Evolutionary conservation across 1,284 basidiomycete species (phyloP).

Genomic region (Fistulinella cinereoalba): DNA sequence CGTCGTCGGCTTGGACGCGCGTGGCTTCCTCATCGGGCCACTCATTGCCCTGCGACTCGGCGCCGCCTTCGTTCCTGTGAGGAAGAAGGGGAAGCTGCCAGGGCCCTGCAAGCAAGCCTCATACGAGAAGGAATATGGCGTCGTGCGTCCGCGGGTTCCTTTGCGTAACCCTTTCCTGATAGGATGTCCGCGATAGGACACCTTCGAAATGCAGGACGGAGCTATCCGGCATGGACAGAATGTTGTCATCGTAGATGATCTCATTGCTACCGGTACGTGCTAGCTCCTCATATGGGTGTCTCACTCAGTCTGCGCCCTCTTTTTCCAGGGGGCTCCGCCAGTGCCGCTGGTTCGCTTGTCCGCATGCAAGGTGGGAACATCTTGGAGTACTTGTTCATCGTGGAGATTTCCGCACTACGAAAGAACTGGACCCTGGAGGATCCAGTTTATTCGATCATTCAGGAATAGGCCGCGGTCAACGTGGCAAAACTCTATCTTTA

Average conservation of each 20-base stretch:
- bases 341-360: slow-evolving; percentile 91
- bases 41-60: slow-evolving; percentile 88
- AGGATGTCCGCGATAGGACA: slow-evolving; percentile 53
- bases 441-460: slow-evolving; percentile 82
- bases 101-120: slow-evolving; percentile 76
- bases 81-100: slow-evolving; percentile 94
- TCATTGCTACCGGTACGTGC: slow-evolving; percentile 87
- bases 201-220: slow-evolving; percentile 92
- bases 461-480: slow-evolving; percentile 51
- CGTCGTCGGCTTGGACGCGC: slow-evolving; percentile 93
- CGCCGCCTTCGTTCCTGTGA: slow-evolving; percentile 94
- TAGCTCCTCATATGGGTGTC: too few relatives aligned
- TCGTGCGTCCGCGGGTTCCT: slow-evolving; percentile 43
- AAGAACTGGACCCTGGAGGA: slow-evolving; percentile 63
- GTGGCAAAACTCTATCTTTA: slow-evolving; percentile 17
- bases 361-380: slow-evolving; percentile 79
- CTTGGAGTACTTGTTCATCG: slow-evolving; percentile 93
- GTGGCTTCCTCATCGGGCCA: slow-evolving; percentile 95
- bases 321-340: slow-evolving; percentile 82
- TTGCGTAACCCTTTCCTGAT: slow-evolving; percentile 1
- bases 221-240: slow-evolving; percentile 82
- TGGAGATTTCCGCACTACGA: slow-evolving; percentile 62
- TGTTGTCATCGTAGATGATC: slow-evolving; percentile 91
- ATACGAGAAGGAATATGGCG: slow-evolving; percentile 95
- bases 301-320: slow-evolving; percentile 2